Conservation (phyloP, 805 yeast genomes). For the Saccharomyces kudriavzevii region DNA sequence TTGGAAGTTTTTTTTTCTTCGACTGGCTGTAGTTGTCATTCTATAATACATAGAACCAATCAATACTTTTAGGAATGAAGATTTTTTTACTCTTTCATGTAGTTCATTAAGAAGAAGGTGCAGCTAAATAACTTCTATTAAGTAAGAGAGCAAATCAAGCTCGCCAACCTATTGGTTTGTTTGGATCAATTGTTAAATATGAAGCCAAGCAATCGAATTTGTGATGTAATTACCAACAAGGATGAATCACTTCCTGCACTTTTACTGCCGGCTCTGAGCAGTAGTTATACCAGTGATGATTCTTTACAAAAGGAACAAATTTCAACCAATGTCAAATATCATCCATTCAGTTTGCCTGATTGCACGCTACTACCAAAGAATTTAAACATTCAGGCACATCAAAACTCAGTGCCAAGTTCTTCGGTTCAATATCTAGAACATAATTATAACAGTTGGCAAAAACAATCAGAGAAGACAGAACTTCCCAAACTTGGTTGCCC, state of each 20-base stretch:
- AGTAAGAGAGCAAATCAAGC: neutral
- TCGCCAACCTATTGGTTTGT: neutral
- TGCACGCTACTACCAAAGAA: neutral
- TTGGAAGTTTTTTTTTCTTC: neutral
- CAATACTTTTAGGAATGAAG: neutral
- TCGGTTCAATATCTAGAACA: neutral
- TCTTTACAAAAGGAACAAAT: neutral
- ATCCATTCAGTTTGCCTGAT: neutral
- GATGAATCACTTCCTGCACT: neutral
- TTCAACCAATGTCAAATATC: neutral
- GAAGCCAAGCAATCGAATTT: neutral
- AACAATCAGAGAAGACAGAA: neutral
- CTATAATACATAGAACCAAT: neutral
- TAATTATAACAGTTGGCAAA: neutral
- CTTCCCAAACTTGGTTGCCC: neutral
- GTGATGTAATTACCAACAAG: neutral
- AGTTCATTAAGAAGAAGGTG: neutral
- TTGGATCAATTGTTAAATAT: neutral
- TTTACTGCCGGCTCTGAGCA: neutral
- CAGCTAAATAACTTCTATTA: neutral
- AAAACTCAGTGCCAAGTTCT: neutral
- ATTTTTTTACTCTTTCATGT: neutral
- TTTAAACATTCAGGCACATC: neutral
- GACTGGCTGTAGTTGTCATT: neutral
- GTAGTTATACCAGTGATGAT: neutral